Percentiles rank a stretch among this genome's conserved stretches.
phyloP scores from a whole-genome alignment of 1,284 basidiomycete genomes.

The Fomitopsis betulina region DNA sequence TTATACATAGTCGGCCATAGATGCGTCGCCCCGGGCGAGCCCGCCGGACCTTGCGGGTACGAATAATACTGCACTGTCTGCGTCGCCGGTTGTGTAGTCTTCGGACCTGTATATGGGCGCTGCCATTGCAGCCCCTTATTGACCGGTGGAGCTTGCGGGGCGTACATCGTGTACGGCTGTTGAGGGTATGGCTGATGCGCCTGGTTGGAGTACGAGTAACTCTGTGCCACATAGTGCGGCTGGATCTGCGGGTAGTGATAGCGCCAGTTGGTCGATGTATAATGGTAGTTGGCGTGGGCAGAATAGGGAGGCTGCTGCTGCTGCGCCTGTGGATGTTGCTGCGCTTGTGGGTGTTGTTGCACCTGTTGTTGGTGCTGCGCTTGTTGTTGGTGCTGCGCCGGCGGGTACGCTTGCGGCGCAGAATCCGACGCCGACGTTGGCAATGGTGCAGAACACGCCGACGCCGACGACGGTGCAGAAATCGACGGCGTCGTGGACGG shows the following conservation, averaged over 20 bases:
- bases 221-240: conserved; percentile 1
- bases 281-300: conserved; percentile 19
- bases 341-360: neutral
- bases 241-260: conserved; percentile 20
- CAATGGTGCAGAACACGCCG: neutral
- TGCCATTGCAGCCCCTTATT: conserved; percentile 21
- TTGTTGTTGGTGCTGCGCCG: neutral
- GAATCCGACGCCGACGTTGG: neutral
- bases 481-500: neutral
- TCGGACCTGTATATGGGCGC: conserved; percentile 21
- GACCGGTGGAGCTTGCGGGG: neutral
- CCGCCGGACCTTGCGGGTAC: neutral
- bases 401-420: neutral
- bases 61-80: neutral
- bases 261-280: conserved; percentile 28
- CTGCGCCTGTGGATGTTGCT: neutral
- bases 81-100: neutral
- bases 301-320: conserved; percentile 15
- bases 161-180: conserved; percentile 2
- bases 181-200: conserved; percentile 10
- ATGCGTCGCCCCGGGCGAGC: neutral
- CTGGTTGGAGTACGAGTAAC: conserved; percentile 5
- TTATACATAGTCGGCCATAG: neutral
- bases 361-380: conserved; percentile 1
- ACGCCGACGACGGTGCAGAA: neutral